A percentile compares a stretch with the other conserved stretches of the same genome.
Evolutionary conservation across 305 asterid genomes (phyloP).

Genomic region (Vinca major): DNA sequence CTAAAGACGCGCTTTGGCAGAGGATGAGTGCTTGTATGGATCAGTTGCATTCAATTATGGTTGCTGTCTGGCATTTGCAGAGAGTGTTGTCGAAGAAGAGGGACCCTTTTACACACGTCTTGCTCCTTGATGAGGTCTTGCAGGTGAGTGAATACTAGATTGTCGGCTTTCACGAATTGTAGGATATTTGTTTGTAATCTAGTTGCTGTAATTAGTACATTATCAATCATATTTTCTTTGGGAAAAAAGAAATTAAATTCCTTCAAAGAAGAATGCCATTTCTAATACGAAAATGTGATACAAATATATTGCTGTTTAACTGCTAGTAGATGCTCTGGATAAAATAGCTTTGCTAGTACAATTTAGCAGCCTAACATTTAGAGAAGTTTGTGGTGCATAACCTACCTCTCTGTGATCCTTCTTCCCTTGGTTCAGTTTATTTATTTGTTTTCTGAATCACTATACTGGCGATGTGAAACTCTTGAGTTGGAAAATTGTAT

Average conservation of each 20-base stretch:
- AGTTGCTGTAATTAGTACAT: background rate
- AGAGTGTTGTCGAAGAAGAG: conserved; percentile 88
- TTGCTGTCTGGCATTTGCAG: conserved; percentile 93
- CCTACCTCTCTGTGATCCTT: background rate
- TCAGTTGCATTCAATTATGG: conserved; percentile 67
- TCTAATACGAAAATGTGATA: background rate
- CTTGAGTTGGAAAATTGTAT: background rate
- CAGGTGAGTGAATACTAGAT: conserved; percentile 34
- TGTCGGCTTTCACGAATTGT: background rate
- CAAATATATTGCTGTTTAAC: background rate
- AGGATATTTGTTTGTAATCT: background rate
- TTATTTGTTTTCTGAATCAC: background rate
- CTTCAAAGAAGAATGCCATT: background rate
- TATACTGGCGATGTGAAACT: background rate
- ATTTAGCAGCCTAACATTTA: background rate
- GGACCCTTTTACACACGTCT: conserved; percentile 86
- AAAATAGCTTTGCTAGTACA: background rate
- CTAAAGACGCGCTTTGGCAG: conserved; percentile 88
- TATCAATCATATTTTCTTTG: background rate
- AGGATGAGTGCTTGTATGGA: conserved; percentile 83
- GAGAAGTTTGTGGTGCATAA: background rate
- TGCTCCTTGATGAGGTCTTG: conserved; percentile 83
- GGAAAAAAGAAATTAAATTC: background rate
- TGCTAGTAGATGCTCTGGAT: background rate
- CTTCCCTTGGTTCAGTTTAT: background rate